A percentile compares a stretch with the other conserved stretches of the same genome.
These are phyloP conservation scores for Penicillium taxi DNA, from an alignment of 495 filamentous ascomycete genomes.

Conservation along the genomic window DNA sequence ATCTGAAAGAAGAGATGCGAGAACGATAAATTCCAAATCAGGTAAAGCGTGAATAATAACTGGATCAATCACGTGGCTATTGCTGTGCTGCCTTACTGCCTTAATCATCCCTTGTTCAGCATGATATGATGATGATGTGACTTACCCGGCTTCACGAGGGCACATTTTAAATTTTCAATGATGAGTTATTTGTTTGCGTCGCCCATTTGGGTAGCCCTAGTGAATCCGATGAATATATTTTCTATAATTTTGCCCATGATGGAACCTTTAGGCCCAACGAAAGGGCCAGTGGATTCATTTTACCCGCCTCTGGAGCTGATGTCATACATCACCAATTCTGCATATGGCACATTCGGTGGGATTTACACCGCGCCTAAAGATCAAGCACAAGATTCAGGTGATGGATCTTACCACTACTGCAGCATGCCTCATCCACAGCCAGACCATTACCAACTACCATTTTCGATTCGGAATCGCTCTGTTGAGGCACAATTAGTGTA, in stretches of 20 bases:
- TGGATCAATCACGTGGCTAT: too few species aligned
- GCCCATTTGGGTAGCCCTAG: conserved; percentile 1
- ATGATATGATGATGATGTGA: too few species aligned
- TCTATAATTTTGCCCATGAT: conserved; percentile 2
- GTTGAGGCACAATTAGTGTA: conserved; percentile 23
- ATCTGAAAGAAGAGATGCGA: too few species aligned
- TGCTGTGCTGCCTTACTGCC: too few species aligned
- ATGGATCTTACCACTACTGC: conserved; percentile 27
- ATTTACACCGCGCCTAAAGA: conserved; percentile 20
- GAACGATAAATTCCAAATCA: too few species aligned
- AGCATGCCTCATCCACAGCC: conserved; percentile 29
- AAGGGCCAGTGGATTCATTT: conserved; percentile 13
- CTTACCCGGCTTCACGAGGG: too few species aligned
- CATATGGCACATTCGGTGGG: conserved; percentile 25
- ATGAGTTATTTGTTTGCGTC: conserved; percentile 6
- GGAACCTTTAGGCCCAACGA: not conserved
- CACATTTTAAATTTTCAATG: not conserved
- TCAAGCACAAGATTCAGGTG: conserved; percentile 5
- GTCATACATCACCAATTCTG: conserved; percentile 25
- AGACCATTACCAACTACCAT: conserved; percentile 18
- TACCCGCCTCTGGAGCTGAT: conserved; percentile 27
- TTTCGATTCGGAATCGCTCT: conserved; percentile 16
- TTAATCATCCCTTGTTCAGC: too few species aligned
- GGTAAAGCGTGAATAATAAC: too few species aligned
- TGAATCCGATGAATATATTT: conserved; percentile 7